Conservation (phyloP, 2,329 filamentous ascomycete species). For the Claviceps spartinae region DNA sequence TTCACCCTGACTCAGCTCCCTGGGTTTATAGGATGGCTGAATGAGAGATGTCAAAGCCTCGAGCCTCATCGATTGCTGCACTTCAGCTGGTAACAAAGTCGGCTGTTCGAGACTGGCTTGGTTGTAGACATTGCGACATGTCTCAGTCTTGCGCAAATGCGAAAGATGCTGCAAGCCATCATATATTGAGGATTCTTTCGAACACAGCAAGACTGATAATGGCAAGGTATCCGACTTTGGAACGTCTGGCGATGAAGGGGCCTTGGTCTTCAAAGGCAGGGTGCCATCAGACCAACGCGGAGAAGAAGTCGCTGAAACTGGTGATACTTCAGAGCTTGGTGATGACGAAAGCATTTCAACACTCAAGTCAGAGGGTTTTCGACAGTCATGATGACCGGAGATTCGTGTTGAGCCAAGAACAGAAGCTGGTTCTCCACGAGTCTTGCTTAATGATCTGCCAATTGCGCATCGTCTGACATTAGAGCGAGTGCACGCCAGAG, state of each 20-base stretch:
- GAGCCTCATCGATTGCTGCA: not conserved
- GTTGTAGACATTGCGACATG: not conserved
- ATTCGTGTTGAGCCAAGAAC: not conserved
- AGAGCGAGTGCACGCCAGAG: not conserved
- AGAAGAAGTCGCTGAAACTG: not conserved
- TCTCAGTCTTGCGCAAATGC: not conserved
- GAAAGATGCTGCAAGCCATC: not conserved
- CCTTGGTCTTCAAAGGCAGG: conserved; percentile 1
- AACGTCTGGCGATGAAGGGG: not conserved
- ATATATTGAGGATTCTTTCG: not conserved
- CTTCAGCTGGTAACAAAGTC: not conserved
- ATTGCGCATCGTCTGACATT: not conserved
- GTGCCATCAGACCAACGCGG: not conserved
- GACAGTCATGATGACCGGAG: not conserved
- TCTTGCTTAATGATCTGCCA: not conserved
- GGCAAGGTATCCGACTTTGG: not conserved
- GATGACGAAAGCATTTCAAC: not conserved
- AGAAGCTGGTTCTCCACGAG: not conserved
- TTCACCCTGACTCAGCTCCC: not conserved
- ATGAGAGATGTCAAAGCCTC: not conserved
- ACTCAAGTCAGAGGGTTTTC: not conserved
- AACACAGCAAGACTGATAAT: not conserved
- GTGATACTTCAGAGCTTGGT: not conserved
- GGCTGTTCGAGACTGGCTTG: not conserved
- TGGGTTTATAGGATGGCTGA: not conserved